These are phyloP conservation scores for Mariannaea elegans DNA, from an alignment of 2,329 filamentous ascomycete species.

Conservation along the genomic window DNA sequence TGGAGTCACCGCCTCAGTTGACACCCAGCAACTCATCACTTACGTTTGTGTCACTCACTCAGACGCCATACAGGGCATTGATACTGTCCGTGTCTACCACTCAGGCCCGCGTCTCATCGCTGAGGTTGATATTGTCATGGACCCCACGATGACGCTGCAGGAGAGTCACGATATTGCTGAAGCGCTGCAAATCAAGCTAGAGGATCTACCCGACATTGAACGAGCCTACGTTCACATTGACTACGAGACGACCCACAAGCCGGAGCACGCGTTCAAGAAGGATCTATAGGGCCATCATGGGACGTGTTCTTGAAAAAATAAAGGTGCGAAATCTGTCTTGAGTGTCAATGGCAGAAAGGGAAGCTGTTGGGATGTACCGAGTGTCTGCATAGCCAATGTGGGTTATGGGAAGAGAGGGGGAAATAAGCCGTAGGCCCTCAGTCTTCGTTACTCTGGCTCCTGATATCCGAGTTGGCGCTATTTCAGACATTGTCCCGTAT, in stretches of 20 bases:
- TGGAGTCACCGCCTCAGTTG: conserved; percentile 84
- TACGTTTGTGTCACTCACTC: conserved; percentile 93
- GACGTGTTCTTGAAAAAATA: conserved; percentile 13
- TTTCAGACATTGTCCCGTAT: not conserved
- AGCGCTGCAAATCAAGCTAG: conserved; percentile 91
- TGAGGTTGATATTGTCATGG: conserved; percentile 97
- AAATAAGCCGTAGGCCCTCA: not conserved
- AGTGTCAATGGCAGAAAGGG: too few species aligned
- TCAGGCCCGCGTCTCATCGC: conserved; percentile 88
- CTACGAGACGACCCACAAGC: conserved; percentile 95
- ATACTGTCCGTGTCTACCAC: conserved; percentile 95
- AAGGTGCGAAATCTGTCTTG: too few species aligned
- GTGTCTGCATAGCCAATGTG: not conserved
- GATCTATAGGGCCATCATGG: conserved; percentile 54
- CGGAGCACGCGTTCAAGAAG: conserved; percentile 77
- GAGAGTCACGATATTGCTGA: conserved; percentile 94
- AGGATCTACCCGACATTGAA: conserved; percentile 91
- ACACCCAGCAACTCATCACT: conserved; percentile 92
- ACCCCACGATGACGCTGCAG: conserved; percentile 73
- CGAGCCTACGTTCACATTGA: conserved; percentile 96
- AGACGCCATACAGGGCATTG: conserved; percentile 81
- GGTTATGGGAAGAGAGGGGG: conserved; percentile 10
- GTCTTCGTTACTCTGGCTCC: not conserved
- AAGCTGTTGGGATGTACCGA: not conserved
- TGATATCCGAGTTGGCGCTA: not conserved